A percentile compares a stretch with the other conserved stretches of the same genome.
These are phyloP conservation scores for Huntiella moniliformis DNA, from an alignment of 2,329 filamentous ascomycete genomes.

Conservation along the genomic window DNA sequence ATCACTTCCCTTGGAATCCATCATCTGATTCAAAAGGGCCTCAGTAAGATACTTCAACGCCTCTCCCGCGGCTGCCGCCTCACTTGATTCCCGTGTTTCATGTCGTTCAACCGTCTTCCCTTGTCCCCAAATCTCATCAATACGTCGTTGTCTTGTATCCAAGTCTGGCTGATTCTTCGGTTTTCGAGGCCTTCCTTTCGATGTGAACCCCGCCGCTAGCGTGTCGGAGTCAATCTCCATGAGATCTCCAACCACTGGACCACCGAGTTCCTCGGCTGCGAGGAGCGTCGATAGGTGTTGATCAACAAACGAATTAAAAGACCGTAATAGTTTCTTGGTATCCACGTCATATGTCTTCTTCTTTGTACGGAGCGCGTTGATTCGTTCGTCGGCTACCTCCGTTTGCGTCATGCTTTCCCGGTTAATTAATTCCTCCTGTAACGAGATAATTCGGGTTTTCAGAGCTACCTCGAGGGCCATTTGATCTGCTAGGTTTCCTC, in stretches of 20 bases:
- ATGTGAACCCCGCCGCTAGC: constrained; percentile 39
- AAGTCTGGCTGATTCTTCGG: constrained; percentile 23
- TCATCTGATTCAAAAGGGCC: constrained; percentile 38
- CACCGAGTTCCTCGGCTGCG: constrained; percentile 66
- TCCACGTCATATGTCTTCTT: constrained; percentile 42
- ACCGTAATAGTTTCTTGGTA: constrained; percentile 40
- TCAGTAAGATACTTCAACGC: constrained; percentile 45
- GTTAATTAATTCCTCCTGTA: constrained; percentile 38
- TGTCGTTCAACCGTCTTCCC: constrained; percentile 15
- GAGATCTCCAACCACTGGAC: constrained; percentile 61
- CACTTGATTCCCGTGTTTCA: constrained; percentile 21
- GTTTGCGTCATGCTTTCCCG: constrained; percentile 39
- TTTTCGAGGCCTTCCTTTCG: constrained; percentile 37
- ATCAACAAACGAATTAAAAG: constrained; percentile 53
- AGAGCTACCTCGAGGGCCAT: constrained; percentile 34
- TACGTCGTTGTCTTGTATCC: constrained; percentile 37
- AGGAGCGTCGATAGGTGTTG: constrained; percentile 54
- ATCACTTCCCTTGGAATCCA: constrained; percentile 34
- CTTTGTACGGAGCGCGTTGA: constrained; percentile 40
- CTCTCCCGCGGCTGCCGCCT: constrained; percentile 29
- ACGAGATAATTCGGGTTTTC: constrained; percentile 35
- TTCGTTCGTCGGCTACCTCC: constrained; percentile 42
- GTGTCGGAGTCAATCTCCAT: constrained; percentile 44
- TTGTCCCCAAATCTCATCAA: constrained; percentile 44
- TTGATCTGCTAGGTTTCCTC: constrained; percentile 33